These are phyloP conservation scores for Sarocladium brachiariae DNA, from an alignment of 2,329 filamentous ascomycete genomes.

Conservation along the genomic window DNA sequence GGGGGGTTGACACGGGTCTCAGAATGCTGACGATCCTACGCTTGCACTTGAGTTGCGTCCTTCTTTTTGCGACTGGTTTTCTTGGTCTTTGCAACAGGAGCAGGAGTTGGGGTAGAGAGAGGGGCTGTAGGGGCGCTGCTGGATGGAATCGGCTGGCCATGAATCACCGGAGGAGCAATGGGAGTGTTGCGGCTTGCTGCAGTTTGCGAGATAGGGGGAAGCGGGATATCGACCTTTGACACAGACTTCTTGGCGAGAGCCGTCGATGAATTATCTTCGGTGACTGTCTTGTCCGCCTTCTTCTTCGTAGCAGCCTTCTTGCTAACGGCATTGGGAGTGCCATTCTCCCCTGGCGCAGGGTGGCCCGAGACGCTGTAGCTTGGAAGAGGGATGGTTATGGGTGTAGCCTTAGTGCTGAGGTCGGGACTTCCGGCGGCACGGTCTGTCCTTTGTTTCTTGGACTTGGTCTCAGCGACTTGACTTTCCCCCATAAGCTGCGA, in stretches of 20 bases:
- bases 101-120: neutral
- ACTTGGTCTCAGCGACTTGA: slow-evolving; percentile 30
- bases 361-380: slow-evolving; percentile 14
- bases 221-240: slow-evolving; percentile 10
- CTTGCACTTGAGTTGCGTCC: neutral
- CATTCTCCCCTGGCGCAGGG: slow-evolving; percentile 15
- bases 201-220: slow-evolving; percentile 24
- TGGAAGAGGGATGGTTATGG: slow-evolving; percentile 23
- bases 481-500: slow-evolving; percentile 29
- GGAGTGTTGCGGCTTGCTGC: slow-evolving; percentile 13
- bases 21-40: neutral
- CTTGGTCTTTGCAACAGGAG: neutral
- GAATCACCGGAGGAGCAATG: slow-evolving; percentile 2
- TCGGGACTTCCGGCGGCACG: slow-evolving; percentile 26
- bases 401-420: slow-evolving; percentile 26
- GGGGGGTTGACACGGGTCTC: slow-evolving; percentile 1
- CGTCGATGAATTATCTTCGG: slow-evolving; percentile 14
- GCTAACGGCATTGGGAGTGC: slow-evolving; percentile 15
- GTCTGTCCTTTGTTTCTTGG: slow-evolving; percentile 32
- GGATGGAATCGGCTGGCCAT: neutral
- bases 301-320: slow-evolving; percentile 12
- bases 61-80: slow-evolving; percentile 2
- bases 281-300: slow-evolving; percentile 14
- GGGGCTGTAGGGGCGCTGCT: neutral
- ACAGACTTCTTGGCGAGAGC: slow-evolving; percentile 16